Evolutionary conservation across 1,284 basidiomycete genomes (phyloP).

Genomic region (Cutaneotrichosporon arboriforme): DNA sequence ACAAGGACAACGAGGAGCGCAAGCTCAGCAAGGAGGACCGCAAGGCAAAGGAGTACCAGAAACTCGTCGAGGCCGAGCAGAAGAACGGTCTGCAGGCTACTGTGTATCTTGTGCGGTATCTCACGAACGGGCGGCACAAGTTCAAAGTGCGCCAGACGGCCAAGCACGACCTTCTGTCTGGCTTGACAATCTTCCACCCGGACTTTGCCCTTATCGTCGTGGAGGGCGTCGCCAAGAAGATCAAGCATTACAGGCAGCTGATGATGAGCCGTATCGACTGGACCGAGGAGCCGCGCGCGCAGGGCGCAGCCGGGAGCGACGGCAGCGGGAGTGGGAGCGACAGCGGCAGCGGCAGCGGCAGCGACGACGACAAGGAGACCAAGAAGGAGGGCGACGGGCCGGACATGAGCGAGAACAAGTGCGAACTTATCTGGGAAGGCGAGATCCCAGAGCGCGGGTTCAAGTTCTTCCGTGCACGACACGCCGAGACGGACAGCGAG

Average conservation of each 20-base stretch:
- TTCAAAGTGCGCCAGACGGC: conserved; percentile 97
- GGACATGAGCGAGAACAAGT: conserved; percentile 74
- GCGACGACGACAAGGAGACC: conserved; percentile 25
- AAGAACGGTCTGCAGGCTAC: conserved; percentile 72
- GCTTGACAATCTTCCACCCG: conserved; percentile 83
- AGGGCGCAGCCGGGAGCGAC: conserved; percentile 54
- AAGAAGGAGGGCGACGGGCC: conserved; percentile 43
- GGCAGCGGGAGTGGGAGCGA: conserved; percentile 43
- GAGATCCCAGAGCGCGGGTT: conserved; percentile 76
- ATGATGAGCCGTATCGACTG: conserved; percentile 87
- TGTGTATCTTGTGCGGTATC: conserved; percentile 83
- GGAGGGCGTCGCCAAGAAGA: conserved; percentile 80
- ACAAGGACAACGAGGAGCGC: conserved; percentile 83
- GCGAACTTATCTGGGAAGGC: conserved; percentile 90
- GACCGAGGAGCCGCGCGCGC: conserved; percentile 85
- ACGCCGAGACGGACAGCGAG: conserved; percentile 74
- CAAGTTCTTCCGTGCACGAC: conserved; percentile 71
- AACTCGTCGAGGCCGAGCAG: conserved; percentile 78
- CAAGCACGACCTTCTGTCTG: conserved; percentile 79
- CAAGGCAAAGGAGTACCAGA: conserved; percentile 74
- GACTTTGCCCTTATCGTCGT: conserved; percentile 86
- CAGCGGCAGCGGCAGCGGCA: conserved; percentile 48
- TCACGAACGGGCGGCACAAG: conserved; percentile 86
- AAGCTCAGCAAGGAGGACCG: conserved; percentile 88
- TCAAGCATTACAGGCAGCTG: conserved; percentile 81